Base-by-base conservation (phyloP, 176 grass and related monocot genomes). In the Oryza nivara region DNA sequence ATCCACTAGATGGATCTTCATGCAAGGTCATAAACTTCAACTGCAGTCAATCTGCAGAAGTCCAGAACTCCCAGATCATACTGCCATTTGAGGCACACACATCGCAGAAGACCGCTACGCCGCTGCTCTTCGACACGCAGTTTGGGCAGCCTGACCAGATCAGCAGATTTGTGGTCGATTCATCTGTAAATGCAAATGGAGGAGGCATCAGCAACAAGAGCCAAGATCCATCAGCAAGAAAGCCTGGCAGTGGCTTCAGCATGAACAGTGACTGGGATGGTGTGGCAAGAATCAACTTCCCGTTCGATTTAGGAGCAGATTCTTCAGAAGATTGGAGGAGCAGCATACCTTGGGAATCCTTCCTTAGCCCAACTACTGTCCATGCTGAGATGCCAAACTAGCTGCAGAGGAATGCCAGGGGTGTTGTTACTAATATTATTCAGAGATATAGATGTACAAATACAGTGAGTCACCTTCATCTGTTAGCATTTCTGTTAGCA, bases 401-500 rank as follows among this genome's bases (percentile, higher is more conserved):
- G 67, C 43, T 44, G 56, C 78, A 63, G 68, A 58, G 54, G 19
- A 58, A 58, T 19, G 6, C 11, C 54, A 70, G 43, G 79, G 26
- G 49, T 83, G 46, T 52, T 58, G 19, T 58, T 58, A 9, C 15
- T 15, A 15, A 49, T 49, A 16, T 65, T 70, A 66, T 80, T 81
- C 72, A 60, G 75, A 84, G 58, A 65, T 70, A 65, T 70, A 81
- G 51, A 54, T 77, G 52, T 77, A 89, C 74, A 75, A 76, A 48
- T 68, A 69, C 47, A 63, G 22, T 13, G 78, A 75, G 82, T 25
- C 81, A 60, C 78, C 80, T 88, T 93, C 77, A 61, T 93, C 86
- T 90, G 93, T 88, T 93, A 95, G 91, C 79, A 82, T 88, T 95
- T 70, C 91, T 92, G 85, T 91, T 95, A 93, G 86, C 92, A 71